phyloP scores from a whole-genome alignment of 2,329 filamentous ascomycete species.

The Sarocladium brachiariae region DNA sequence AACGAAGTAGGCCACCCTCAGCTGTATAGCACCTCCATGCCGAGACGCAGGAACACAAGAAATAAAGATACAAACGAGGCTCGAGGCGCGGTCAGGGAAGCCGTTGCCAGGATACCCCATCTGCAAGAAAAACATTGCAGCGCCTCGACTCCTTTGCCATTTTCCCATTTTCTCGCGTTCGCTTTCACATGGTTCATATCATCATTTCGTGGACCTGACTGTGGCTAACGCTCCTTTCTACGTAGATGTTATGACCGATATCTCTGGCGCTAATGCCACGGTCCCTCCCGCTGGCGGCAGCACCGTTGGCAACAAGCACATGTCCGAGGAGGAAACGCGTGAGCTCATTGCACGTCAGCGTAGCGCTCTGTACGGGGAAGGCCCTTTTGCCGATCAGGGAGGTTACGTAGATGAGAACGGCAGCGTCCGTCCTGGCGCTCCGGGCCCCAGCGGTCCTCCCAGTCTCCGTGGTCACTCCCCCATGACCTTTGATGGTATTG shows the following conservation, averaged over 20 bases:
- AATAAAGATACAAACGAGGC: constrained; percentile 23
- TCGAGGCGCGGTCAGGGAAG: constrained; percentile 7
- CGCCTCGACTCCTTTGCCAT: constrained; percentile 11
- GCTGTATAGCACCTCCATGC: constrained; percentile 56
- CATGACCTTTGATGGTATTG: constrained; percentile 61
- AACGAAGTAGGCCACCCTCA: constrained; percentile 90
- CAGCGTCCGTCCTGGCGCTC: constrained; percentile 55
- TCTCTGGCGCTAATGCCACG: constrained; percentile 16
- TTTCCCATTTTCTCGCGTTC: constrained; percentile 9
- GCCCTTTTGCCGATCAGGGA: constrained; percentile 58
- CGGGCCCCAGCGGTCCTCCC: constrained; percentile 56
- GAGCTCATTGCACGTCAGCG: constrained; percentile 95
- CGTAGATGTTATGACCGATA: constrained; percentile 46
- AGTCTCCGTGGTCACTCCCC: constrained; percentile 73
- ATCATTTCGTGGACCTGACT: constrained; percentile 10
- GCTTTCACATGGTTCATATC: background rate
- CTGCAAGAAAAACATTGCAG: constrained; percentile 11
- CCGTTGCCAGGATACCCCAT: constrained; percentile 12
- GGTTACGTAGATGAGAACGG: constrained; percentile 64
- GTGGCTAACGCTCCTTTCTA: constrained; percentile 31
- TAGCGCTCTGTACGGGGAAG: constrained; percentile 83
- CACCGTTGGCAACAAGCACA: constrained; percentile 57
- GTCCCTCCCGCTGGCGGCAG: constrained; percentile 1
- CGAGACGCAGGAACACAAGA: constrained; percentile 28
- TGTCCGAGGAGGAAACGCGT: constrained; percentile 94